Conservation (phyloP, 2,329 filamentous ascomycete species). For the Incumbomyces lentus region DNA sequence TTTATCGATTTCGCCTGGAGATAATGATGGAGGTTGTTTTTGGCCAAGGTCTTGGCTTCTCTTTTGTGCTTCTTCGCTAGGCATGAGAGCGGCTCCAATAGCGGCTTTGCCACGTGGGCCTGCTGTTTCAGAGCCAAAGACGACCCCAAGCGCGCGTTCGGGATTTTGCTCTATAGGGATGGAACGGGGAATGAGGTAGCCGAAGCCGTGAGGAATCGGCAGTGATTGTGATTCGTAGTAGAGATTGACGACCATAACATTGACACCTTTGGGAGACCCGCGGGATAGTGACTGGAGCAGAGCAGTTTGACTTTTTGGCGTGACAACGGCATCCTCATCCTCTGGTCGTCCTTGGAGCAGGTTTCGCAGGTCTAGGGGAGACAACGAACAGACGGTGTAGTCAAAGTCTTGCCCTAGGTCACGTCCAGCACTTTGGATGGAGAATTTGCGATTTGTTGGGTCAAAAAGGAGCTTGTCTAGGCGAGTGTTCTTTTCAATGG, state of each 20-base stretch:
- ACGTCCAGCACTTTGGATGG: conserved; percentile 19
- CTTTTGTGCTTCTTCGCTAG: background rate
- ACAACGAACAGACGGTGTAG: conserved; percentile 22
- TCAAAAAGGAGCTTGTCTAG: conserved; percentile 30
- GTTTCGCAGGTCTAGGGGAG: conserved; percentile 12
- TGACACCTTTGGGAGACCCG: conserved; percentile 46
- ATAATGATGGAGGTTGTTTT: background rate
- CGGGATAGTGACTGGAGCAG: conserved; percentile 18
- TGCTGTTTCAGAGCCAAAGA: conserved; percentile 72
- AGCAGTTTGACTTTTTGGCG: conserved; percentile 8
- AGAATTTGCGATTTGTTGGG: conserved; percentile 9
- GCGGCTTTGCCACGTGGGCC: conserved; percentile 10
- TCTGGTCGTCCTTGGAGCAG: conserved; percentile 6
- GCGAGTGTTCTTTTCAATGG: conserved; percentile 29
- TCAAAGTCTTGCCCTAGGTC: conserved; percentile 15
- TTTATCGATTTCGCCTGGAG: background rate
- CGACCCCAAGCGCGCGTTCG: conserved; percentile 75
- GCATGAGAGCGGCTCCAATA: background rate
- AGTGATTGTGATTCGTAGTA: conserved; percentile 62
- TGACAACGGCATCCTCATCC: conserved; percentile 4
- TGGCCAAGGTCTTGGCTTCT: too few relatives aligned
- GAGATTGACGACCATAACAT: conserved; percentile 85
- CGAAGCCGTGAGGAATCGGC: conserved; percentile 60
- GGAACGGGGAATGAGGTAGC: conserved; percentile 77
- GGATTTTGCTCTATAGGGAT: conserved; percentile 63